Conservation (phyloP, 805 yeast genomes). For the Tetrapisispora nanseiensis region DNA sequence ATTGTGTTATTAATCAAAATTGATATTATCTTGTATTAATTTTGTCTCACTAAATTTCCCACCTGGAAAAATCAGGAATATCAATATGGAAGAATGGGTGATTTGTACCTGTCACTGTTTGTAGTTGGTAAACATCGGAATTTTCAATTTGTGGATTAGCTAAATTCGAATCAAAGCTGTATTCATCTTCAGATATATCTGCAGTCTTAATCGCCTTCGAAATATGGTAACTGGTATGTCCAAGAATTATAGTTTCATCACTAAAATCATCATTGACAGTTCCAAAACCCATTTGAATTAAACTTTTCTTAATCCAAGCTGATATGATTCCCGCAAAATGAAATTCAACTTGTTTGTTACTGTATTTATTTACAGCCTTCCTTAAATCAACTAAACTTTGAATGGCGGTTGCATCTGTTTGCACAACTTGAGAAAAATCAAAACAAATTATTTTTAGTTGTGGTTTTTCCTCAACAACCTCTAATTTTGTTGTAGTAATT, state of each 20-base stretch:
- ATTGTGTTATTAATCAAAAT: too few relatives aligned
- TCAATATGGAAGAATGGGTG: slow-evolving; percentile 31
- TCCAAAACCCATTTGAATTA: slow-evolving; percentile 73
- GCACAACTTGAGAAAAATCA: slow-evolving; percentile 71
- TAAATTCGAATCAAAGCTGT: not conserved
- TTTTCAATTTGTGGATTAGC: not conserved
- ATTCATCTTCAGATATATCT: slow-evolving; percentile 8
- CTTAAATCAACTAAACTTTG: slow-evolving; percentile 71
- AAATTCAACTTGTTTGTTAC: slow-evolving; percentile 77
- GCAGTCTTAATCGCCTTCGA: slow-evolving; percentile 12
- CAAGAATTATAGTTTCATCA: slow-evolving; percentile 26
- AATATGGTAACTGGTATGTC: slow-evolving; percentile 27
- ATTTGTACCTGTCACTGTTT: slow-evolving; percentile 26
- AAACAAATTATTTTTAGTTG: slow-evolving; percentile 59
- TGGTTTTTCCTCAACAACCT: slow-evolving; percentile 46
- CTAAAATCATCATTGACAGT: slow-evolving; percentile 34
- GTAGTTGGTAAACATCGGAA: slow-evolving; percentile 9
- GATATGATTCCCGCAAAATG: slow-evolving; percentile 80
- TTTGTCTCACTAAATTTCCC: slow-evolving; percentile 15
- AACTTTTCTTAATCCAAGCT: slow-evolving; percentile 78
- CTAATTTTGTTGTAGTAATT: not conserved
- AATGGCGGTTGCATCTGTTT: slow-evolving; percentile 69
- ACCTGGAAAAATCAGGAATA: slow-evolving; percentile 27
- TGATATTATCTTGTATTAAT: too few relatives aligned
- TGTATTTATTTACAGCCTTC: slow-evolving; percentile 59